These are phyloP conservation scores for Rutidosis leptorrhynchoides DNA, from an alignment of 129 eudicot genomes.

Conservation along the genomic window DNA sequence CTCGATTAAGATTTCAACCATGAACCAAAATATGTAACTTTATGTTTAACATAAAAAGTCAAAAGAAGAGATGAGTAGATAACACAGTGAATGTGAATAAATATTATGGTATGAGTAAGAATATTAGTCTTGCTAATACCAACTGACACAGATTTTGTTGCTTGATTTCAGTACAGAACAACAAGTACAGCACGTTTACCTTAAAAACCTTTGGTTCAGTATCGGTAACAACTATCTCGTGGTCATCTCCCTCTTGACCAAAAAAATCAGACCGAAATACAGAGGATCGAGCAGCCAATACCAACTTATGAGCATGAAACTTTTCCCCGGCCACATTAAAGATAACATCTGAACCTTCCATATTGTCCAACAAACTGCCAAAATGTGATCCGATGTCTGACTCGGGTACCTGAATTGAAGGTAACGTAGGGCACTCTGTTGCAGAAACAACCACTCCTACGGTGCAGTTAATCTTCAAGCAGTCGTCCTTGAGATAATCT, in stretches of 20 bases:
- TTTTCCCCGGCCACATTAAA: slow-evolving; percentile 69
- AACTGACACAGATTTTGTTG: not conserved
- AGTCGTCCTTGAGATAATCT: slow-evolving; percentile 79
- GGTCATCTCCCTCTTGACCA: slow-evolving; percentile 4
- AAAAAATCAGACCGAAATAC: slow-evolving; percentile 44
- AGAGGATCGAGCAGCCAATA: slow-evolving; percentile 77
- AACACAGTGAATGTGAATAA: not conserved
- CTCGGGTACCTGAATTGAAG: slow-evolving; percentile 59
- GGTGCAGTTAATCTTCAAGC: slow-evolving; percentile 76
- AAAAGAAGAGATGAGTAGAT: not conserved
- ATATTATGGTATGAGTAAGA: not conserved
- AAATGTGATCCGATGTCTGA: slow-evolving; percentile 78
- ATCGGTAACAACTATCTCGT: slow-evolving; percentile 36
- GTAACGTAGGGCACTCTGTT: slow-evolving; percentile 44
- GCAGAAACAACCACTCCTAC: slow-evolving; percentile 89
- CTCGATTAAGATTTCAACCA: not conserved
- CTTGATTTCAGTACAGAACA: not conserved
- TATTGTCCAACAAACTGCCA: slow-evolving; percentile 62
- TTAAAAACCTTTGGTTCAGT: slow-evolving; percentile 70
- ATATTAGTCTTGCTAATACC: not conserved
- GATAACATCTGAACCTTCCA: slow-evolving; percentile 68
- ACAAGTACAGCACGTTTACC: not conserved
- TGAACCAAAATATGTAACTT: not conserved
- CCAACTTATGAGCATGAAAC: slow-evolving; percentile 78
- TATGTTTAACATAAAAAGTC: not conserved